Evolutionary conservation across 2,329 filamentous ascomycete species (phyloP).

Genomic region (Pseudogymnoascus sp.): DNA sequence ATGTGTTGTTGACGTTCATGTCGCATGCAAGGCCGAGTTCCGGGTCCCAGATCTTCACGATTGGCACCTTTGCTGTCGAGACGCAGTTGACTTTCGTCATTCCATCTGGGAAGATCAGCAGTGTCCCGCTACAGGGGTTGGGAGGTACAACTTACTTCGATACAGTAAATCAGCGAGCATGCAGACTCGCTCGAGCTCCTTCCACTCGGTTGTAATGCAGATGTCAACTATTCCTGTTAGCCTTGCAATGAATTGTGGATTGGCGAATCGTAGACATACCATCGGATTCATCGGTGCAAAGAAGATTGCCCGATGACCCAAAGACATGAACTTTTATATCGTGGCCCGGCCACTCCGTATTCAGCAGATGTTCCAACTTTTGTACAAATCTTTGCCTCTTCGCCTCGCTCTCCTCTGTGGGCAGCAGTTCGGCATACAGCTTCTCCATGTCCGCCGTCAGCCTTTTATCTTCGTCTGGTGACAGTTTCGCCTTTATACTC

Average conservation of each 20-base stretch:
- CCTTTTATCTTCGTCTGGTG: slow-evolving; percentile 63
- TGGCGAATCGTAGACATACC: slow-evolving; percentile 47
- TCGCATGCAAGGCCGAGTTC: slow-evolving; percentile 84
- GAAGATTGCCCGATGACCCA: slow-evolving; percentile 91
- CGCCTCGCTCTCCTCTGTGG: slow-evolving; percentile 68
- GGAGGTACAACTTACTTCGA: slow-evolving; percentile 54
- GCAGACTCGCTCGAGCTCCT: slow-evolving; percentile 81
- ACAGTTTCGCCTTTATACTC: slow-evolving; percentile 63
- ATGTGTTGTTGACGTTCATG: slow-evolving; percentile 97
- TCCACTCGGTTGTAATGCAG: slow-evolving; percentile 89
- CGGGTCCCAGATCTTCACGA: slow-evolving; percentile 98
- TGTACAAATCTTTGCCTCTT: slow-evolving; percentile 68
- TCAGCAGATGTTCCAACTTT: slow-evolving; percentile 83
- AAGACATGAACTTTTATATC: slow-evolving; percentile 89
- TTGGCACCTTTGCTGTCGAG: slow-evolving; percentile 89
- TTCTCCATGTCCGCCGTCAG: slow-evolving; percentile 77
- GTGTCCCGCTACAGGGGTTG: neutral
- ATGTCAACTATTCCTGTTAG: slow-evolving; percentile 65
- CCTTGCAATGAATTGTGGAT: neutral
- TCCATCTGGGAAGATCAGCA: slow-evolving; percentile 55
- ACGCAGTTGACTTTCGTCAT: slow-evolving; percentile 97
- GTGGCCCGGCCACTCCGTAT: slow-evolving; percentile 83
- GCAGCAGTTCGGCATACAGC: slow-evolving; percentile 77
- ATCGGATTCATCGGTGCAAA: slow-evolving; percentile 94
- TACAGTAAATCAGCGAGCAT: slow-evolving; percentile 79